Evolutionary conservation across 805 yeast species (phyloP).

Genomic region (Starmera dryadoides): DNA sequence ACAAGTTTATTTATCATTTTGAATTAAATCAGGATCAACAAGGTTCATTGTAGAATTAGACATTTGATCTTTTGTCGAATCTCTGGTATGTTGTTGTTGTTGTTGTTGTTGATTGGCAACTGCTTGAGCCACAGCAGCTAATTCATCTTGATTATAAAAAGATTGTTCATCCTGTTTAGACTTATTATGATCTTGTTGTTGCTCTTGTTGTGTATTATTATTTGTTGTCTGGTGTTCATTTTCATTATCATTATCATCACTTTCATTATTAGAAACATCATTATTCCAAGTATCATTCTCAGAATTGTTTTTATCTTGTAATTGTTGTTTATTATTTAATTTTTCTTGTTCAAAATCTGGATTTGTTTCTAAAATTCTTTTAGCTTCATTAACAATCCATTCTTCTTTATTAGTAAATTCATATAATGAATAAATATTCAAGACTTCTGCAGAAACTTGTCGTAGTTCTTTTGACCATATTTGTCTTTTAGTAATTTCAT

Average conservation of each 20-base stretch:
- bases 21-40: not conserved
- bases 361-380: conserved; percentile 2
- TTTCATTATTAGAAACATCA: not conserved
- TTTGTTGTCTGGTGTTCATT: not conserved
- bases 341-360: conserved; percentile 1
- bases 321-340: conserved; percentile 1
- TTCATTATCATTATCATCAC: not conserved
- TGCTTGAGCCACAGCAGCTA: conserved; percentile 22
- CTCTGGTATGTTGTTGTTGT: too few relatives aligned
- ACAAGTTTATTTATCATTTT: not conserved
- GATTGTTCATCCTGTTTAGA: conserved; percentile 1
- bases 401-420: conserved; percentile 36
- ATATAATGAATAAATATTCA: conserved; percentile 32
- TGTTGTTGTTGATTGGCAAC: conserved; percentile 10
- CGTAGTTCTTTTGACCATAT: conserved; percentile 39
- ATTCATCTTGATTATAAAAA: conserved; percentile 13
- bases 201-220: not conserved
- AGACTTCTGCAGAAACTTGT: conserved; percentile 35
- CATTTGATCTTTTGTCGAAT: too few relatives aligned
- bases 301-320: too few relatives aligned
- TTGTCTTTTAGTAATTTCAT: conserved; percentile 27
- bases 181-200: not conserved
- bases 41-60: not conserved
- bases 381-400: conserved; percentile 28
- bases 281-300: conserved; percentile 1